These are phyloP conservation scores for Eutrema japonicum DNA, from an alignment of 345 rosid species.

Conservation along the genomic window DNA sequence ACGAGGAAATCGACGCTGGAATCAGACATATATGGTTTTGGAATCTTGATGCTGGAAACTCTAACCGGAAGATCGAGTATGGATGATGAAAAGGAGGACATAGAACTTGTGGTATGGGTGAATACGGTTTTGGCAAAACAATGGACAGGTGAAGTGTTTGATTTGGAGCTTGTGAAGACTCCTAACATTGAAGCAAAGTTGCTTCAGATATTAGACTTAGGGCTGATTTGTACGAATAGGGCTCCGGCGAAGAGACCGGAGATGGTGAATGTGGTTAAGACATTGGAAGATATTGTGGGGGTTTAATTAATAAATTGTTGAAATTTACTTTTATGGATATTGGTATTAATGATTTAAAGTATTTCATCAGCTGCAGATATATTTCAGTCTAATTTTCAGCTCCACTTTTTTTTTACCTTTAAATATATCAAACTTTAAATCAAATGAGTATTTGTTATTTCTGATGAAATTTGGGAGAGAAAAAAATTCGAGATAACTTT, in stretches of 20 bases:
- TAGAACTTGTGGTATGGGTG: slow-evolving; percentile 83
- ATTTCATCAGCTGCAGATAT: background rate
- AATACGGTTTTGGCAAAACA: slow-evolving; percentile 73
- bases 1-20: slow-evolving; percentile 75
- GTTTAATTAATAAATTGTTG: slow-evolving; percentile 7
- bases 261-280: slow-evolving; percentile 62
- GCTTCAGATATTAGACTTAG: slow-evolving; percentile 84
- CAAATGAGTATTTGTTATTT: no score
- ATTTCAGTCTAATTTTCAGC: background rate
- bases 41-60: slow-evolving; percentile 82
- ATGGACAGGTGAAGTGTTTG: slow-evolving; percentile 99
- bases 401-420: background rate
- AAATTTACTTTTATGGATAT: background rate
- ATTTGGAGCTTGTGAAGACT: slow-evolving; percentile 70
- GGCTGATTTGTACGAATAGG: slow-evolving; percentile 65
- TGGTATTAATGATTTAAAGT: background rate
- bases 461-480: no score
- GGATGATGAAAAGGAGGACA: slow-evolving; percentile 60
- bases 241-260: slow-evolving; percentile 74
- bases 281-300: slow-evolving; percentile 64
- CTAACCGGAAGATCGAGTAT: slow-evolving; percentile 80
- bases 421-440: background rate
- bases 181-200: slow-evolving; percentile 89
- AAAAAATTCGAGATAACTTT: no score
- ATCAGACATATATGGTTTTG: slow-evolving; percentile 83